A percentile compares a stretch with the other conserved stretches of the same genome.
Evolutionary conservation across 768 basidiomycete species (phyloP).

Genomic region (Suillus tomentosus): DNA sequence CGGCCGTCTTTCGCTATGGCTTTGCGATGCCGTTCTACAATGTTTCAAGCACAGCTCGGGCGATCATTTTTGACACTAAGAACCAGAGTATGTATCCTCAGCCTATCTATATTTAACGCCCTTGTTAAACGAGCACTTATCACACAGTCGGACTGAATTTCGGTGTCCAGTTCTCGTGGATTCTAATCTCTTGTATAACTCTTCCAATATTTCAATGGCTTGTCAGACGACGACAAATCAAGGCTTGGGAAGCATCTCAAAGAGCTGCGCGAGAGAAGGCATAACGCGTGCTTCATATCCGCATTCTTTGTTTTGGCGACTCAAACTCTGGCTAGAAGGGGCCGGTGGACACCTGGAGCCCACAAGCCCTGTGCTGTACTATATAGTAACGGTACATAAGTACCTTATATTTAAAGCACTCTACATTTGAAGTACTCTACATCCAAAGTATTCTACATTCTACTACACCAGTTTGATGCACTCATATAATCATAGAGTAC

Average conservation of each 20-base stretch:
- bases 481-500: background rate
- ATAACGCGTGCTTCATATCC: background rate
- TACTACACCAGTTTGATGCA: background rate
- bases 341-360: background rate
- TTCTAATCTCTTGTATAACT: constrained; percentile 53
- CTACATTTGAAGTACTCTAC: background rate
- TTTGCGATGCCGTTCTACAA: constrained; percentile 76
- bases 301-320: background rate
- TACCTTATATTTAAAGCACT: background rate
- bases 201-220: constrained; percentile 53
- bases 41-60: constrained; percentile 58
- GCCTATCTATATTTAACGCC: background rate
- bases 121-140: constrained; percentile 5
- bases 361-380: background rate
- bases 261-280: constrained; percentile 4
- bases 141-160: constrained; percentile 61
- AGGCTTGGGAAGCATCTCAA: constrained; percentile 16
- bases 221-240: constrained; percentile 30
- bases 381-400: background rate
- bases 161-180: constrained; percentile 60
- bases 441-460: background rate
- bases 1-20: constrained; percentile 62
- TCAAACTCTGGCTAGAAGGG: background rate
- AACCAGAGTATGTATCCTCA: constrained; percentile 48
- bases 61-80: constrained; percentile 66